phyloP scores from a whole-genome alignment of 352 stramenopile species.

The Phytopythium chamaehyphon region DNA sequence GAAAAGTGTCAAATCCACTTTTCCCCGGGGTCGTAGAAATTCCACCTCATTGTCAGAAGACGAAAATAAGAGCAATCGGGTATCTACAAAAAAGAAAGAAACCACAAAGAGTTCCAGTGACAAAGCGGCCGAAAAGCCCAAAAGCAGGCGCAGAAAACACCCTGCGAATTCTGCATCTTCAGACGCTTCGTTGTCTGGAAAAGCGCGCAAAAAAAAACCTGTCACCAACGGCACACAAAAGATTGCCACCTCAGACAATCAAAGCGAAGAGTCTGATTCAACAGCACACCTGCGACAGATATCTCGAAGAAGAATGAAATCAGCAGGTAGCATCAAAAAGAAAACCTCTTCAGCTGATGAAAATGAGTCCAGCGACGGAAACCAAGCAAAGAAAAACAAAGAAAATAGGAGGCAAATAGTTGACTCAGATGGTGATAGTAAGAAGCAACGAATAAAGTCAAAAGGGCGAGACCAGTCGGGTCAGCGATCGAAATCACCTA shows the following conservation, averaged over 20 bases:
- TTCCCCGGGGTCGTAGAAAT: conserved; percentile 13
- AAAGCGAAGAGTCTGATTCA: not conserved
- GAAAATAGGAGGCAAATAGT: not conserved
- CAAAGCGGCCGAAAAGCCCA: conserved; percentile 1
- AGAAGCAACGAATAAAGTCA: too few relatives aligned
- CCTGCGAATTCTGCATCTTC: not conserved
- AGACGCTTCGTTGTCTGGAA: not conserved
- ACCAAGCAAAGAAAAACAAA: not conserved
- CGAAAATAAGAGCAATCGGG: conserved; percentile 4
- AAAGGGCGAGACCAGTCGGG: not conserved
- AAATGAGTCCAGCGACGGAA: not conserved
- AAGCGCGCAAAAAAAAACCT: not conserved
- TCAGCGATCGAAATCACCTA: not conserved
- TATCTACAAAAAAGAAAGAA: conserved; percentile 5
- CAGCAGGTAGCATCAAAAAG: not conserved
- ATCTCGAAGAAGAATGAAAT: not conserved
- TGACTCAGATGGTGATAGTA: too few relatives aligned
- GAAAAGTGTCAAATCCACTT: conserved; percentile 5
- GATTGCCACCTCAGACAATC: not conserved
- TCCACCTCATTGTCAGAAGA: conserved; percentile 1
- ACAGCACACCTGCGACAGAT: not conserved
- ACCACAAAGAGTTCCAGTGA: conserved; percentile 15
- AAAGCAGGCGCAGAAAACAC: not conserved
- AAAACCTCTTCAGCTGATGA: not conserved
- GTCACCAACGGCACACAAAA: not conserved